Conservation (phyloP, 805 yeast species). For the Cyberlindnera galapagoensis region DNA sequence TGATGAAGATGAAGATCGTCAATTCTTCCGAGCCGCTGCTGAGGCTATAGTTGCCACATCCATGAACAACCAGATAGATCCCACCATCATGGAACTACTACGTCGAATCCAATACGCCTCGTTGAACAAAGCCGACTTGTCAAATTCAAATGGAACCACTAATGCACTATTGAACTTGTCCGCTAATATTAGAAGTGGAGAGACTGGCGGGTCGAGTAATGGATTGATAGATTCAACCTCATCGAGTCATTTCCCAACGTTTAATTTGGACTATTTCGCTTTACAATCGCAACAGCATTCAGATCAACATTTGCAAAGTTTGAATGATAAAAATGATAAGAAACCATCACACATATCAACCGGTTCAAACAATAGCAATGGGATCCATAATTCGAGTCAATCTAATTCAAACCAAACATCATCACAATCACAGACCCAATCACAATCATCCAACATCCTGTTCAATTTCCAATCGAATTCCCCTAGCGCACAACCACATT, state of each 20-base stretch:
- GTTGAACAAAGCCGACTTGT: constrained; percentile 5
- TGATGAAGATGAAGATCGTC: constrained; percentile 40
- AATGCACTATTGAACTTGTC: constrained; percentile 2
- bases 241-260: constrained; percentile 21
- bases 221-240: constrained; percentile 12
- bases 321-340: not conserved
- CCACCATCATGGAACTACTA: constrained; percentile 54
- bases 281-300: constrained; percentile 3
- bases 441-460: not conserved
- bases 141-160: not conserved
- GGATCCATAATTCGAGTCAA: too few species aligned
- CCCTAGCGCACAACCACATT: not conserved
- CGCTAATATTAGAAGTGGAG: constrained; percentile 2
- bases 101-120: constrained; percentile 50
- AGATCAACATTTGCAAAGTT: constrained; percentile 1
- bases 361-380: constrained; percentile 1
- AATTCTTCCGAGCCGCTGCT: constrained; percentile 51
- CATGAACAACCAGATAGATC: constrained; percentile 45
- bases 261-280: constrained; percentile 23
- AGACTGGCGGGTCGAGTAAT: not conserved
- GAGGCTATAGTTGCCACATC: constrained; percentile 54
- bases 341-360: constrained; percentile 2
- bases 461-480: not conserved
- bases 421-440: constrained; percentile 1
- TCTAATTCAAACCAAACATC: too few species aligned